Evolutionary conservation across 202 grass and related monocot species (phyloP).

Genomic region (Saccharum hybrid): DNA sequence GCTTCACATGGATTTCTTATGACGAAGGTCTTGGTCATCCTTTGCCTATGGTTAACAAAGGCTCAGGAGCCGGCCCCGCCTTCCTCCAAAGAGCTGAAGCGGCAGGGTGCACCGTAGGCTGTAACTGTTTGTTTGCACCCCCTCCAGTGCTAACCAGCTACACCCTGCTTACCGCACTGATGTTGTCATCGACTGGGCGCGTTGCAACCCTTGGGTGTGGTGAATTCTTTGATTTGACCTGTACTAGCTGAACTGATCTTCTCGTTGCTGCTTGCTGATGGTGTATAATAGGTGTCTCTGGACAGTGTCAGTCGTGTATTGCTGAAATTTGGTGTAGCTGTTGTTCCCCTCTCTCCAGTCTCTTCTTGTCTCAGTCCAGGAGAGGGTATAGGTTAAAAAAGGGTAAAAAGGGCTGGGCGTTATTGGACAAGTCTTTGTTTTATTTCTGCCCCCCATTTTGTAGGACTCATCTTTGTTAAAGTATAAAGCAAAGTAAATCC

Average conservation of each 20-base stretch:
- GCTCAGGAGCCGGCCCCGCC: constrained; percentile 7
- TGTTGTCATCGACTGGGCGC: constrained; percentile 29
- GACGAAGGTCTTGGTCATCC: constrained; percentile 26
- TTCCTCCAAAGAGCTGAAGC: constrained; percentile 40
- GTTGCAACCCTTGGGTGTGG: constrained; percentile 45
- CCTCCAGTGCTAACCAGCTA: constrained; percentile 47
- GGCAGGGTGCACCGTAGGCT: constrained; percentile 50
- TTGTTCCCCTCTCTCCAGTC: constrained; percentile 47
- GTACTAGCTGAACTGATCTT: constrained; percentile 53
- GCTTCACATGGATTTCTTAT: constrained; percentile 48
- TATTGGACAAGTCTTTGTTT: constrained; percentile 50
- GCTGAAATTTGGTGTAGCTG: constrained; percentile 53
- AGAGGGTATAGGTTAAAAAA: constrained; percentile 55
- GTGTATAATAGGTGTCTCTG: constrained; percentile 65
- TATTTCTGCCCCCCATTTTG: constrained; percentile 69
- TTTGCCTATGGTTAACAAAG: constrained; percentile 46
- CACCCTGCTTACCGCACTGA: constrained; percentile 40
- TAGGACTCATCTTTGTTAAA: constrained; percentile 61
- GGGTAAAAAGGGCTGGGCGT: constrained; percentile 48
- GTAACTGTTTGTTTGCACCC: constrained; percentile 42
- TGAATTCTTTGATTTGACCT: constrained; percentile 79
- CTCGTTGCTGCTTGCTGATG: constrained; percentile 46
- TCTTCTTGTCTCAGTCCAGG: constrained; percentile 37
- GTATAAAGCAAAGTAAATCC: constrained; percentile 65
- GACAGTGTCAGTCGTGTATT: constrained; percentile 46